phyloP scores from a whole-genome alignment of 345 rosid genomes.

The Adansonia digitata region DNA sequence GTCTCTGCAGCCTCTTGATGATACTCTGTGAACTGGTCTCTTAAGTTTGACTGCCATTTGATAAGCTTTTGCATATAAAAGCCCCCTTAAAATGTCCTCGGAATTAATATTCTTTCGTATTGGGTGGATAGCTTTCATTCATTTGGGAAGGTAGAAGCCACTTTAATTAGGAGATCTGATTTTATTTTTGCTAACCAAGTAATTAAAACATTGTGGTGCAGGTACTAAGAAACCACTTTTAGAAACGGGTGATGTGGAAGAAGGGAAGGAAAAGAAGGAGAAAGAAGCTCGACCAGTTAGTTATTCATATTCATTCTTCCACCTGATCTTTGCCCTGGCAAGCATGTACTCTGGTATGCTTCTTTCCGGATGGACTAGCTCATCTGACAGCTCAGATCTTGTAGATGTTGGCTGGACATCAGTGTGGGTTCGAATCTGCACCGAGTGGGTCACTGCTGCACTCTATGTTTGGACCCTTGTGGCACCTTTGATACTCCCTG shows the following conservation, averaged over 20 bases:
- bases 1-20: not conserved
- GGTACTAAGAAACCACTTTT: conserved; percentile 66
- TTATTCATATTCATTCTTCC: conserved; percentile 86
- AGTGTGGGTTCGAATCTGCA: conserved; percentile 91
- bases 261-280: conserved; percentile 58
- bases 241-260: conserved; percentile 52
- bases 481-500: conserved; percentile 63
- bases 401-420: conserved; percentile 97
- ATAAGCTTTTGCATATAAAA: not conserved
- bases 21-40: not conserved
- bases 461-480: conserved; percentile 73
- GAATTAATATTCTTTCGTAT: not conserved
- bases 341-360: conserved; percentile 99
- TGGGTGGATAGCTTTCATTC: not conserved
- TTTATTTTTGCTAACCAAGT: not conserved
- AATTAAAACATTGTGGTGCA: conserved; percentile 22
- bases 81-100: not conserved
- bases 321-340: conserved; percentile 83
- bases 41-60: not conserved
- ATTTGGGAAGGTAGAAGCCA: not conserved
- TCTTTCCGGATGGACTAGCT: conserved; percentile 86
- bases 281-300: conserved; percentile 62
- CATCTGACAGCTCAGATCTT: conserved; percentile 65
- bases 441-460: conserved; percentile 77
- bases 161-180: not conserved